A percentile compares a stretch with the other conserved stretches of the same genome.
Conservation (phyloP, 352 stramenopile genomes). For the Discostella stelligera region DNA sequence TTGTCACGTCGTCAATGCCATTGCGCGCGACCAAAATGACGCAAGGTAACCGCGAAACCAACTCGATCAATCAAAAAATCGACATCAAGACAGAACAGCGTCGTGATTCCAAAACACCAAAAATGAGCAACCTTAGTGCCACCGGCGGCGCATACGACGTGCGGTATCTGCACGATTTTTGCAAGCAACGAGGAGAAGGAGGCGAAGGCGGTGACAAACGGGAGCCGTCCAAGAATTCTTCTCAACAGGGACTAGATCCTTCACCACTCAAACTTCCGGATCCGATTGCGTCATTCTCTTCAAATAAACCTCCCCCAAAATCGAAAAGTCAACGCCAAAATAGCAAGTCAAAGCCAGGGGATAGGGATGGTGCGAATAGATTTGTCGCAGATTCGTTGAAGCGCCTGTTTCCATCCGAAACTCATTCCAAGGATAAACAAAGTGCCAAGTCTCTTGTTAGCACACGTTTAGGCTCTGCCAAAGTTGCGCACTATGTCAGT, state of each 20-base stretch:
- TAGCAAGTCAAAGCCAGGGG: background rate
- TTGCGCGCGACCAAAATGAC: conserved; percentile 6
- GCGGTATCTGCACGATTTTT: conserved; percentile 1
- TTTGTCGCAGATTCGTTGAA: conserved; percentile 26
- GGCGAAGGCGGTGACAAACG: background rate
- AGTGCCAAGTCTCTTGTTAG: background rate
- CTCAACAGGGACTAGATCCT: background rate
- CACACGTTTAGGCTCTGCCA: background rate
- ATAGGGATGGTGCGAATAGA: background rate
- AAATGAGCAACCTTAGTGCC: conserved; percentile 38
- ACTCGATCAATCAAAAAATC: conserved; percentile 4
- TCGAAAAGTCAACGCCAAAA: conserved; percentile 13
- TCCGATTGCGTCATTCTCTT: conserved; percentile 9
- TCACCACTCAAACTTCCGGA: conserved; percentile 38
- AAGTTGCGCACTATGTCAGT: conserved; percentile 35
- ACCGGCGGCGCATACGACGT: conserved; percentile 16
- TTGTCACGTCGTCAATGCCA: background rate
- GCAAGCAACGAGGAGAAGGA: background rate
- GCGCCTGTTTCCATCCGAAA: conserved; percentile 27
- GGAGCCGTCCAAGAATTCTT: background rate
- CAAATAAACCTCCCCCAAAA: background rate
- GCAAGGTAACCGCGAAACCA: background rate
- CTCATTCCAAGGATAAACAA: conserved; percentile 14
- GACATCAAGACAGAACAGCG: conserved; percentile 1
- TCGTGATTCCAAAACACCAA: conserved; percentile 49